Percentiles rank a stretch among this genome's conserved stretches.
These are phyloP conservation scores for Cystobasidium sp. DNA, from an alignment of 1,284 basidiomycete genomes.

Conservation along the genomic window DNA sequence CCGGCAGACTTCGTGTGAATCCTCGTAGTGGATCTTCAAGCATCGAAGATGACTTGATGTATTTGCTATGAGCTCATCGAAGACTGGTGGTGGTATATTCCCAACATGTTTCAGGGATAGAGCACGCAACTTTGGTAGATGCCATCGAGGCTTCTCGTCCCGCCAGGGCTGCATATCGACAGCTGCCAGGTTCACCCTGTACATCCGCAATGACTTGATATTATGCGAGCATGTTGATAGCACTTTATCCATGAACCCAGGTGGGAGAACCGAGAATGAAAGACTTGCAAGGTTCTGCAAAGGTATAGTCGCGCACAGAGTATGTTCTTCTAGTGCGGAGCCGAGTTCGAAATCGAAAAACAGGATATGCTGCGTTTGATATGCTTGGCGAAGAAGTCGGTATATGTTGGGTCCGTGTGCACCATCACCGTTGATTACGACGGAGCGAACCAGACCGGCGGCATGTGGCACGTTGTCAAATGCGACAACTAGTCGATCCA, in stretches of 20 bases:
- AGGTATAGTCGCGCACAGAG: conserved; percentile 1
- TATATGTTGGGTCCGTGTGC: conserved; percentile 29
- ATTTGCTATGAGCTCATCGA: conserved; percentile 9
- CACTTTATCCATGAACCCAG: conserved; percentile 13
- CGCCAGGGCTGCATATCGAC: neutral
- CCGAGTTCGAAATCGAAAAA: conserved; percentile 43
- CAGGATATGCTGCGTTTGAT: neutral
- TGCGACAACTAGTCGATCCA: conserved; percentile 7
- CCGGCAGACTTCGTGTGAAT: neutral
- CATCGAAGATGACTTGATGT: neutral
- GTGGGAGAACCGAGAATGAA: conserved; percentile 19
- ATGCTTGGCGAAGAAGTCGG: conserved; percentile 1
- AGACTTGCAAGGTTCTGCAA: conserved; percentile 19
- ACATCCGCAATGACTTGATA: conserved; percentile 12
- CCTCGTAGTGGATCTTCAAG: conserved; percentile 26
- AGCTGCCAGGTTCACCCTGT: conserved; percentile 15
- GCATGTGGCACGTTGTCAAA: conserved; percentile 10
- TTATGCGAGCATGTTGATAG: neutral
- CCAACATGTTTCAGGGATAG: conserved; percentile 19
- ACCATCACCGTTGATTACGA: conserved; percentile 40
- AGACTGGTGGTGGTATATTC: neutral
- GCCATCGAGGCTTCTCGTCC: conserved; percentile 14
- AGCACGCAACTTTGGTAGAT: conserved; percentile 5
- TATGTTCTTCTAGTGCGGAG: conserved; percentile 3
- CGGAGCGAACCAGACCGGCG: conserved; percentile 7